Conservation (phyloP, 306 rosid genomes). For the Medicago ruthenica region DNA sequence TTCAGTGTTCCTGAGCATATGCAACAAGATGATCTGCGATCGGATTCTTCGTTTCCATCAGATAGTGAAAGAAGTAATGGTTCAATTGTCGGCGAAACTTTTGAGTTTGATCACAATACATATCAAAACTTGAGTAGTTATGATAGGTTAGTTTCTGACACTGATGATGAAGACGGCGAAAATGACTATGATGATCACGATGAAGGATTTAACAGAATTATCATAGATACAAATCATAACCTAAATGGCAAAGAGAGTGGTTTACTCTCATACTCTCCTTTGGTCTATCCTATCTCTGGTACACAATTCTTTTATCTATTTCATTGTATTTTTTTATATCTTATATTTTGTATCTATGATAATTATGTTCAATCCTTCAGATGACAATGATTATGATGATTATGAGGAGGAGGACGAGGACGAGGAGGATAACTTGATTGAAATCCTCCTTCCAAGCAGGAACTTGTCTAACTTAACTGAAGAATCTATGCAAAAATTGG, state of each 20-base stretch:
- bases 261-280: neutral
- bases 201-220: neutral
- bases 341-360: neutral
- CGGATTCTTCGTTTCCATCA: constrained; percentile 56
- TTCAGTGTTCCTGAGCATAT: constrained; percentile 30
- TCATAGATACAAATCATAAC: neutral
- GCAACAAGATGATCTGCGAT: constrained; percentile 30
- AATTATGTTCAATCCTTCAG: neutral
- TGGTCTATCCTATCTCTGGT: neutral
- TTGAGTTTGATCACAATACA: constrained; percentile 43
- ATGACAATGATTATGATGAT: constrained; percentile 5
- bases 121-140: constrained; percentile 35
- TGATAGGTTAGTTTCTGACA: constrained; percentile 51
- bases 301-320: neutral
- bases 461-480: constrained; percentile 39
- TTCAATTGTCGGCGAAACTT: constrained; percentile 40
- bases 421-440: constrained; percentile 66
- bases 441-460: constrained; percentile 60
- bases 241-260: neutral
- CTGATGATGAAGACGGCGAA: constrained; percentile 14
- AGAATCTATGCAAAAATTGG: constrained; percentile 48
- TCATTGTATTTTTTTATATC: neutral
- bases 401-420: constrained; percentile 39
- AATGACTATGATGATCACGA: constrained; percentile 25
- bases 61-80: constrained; percentile 59